A percentile compares a stretch with the other conserved stretches of the same genome.
Evolutionary conservation across 306 rosid genomes (phyloP).

Genomic region (Casuarina glauca): DNA sequence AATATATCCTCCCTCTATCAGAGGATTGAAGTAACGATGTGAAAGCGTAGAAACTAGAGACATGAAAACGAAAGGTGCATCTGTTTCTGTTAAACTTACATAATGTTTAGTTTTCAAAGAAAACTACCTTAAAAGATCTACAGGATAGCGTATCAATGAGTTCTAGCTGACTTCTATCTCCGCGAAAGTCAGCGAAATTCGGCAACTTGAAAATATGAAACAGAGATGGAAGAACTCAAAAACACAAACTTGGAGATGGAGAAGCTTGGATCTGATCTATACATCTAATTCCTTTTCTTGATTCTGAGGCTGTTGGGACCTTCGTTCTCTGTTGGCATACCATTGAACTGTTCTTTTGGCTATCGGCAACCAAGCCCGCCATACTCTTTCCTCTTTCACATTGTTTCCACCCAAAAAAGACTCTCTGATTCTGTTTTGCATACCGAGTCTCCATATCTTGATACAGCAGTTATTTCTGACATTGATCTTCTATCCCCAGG

Average conservation of each 20-base stretch:
- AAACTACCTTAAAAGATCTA: constrained; percentile 24
- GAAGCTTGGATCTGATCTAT: constrained; percentile 30
- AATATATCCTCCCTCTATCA: background rate
- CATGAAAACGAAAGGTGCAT: constrained; percentile 24
- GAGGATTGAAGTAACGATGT: too few relatives aligned
- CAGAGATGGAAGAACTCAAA: background rate
- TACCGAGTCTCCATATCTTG: constrained; percentile 60
- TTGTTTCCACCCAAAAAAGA: constrained; percentile 45
- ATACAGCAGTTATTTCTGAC: constrained; percentile 71
- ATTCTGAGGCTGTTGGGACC: constrained; percentile 49
- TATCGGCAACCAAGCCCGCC: constrained; percentile 82
- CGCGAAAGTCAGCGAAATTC: background rate
- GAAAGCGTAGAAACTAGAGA: constrained; percentile 2
- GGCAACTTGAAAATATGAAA: background rate
- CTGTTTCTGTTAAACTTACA: constrained; percentile 30
- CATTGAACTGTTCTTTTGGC: constrained; percentile 85
- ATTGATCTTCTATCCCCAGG: constrained; percentile 63
- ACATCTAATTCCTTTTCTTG: constrained; percentile 44
- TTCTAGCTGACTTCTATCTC: constrained; percentile 18
- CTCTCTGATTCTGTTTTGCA: constrained; percentile 34
- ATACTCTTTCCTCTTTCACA: constrained; percentile 59
- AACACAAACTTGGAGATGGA: constrained; percentile 13
- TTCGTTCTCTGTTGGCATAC: constrained; percentile 87
- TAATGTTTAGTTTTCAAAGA: background rate
- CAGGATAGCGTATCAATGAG: constrained; percentile 24